Evolutionary conservation across 1,284 basidiomycete genomes (phyloP).

Genomic region (Athelia psychrophila): DNA sequence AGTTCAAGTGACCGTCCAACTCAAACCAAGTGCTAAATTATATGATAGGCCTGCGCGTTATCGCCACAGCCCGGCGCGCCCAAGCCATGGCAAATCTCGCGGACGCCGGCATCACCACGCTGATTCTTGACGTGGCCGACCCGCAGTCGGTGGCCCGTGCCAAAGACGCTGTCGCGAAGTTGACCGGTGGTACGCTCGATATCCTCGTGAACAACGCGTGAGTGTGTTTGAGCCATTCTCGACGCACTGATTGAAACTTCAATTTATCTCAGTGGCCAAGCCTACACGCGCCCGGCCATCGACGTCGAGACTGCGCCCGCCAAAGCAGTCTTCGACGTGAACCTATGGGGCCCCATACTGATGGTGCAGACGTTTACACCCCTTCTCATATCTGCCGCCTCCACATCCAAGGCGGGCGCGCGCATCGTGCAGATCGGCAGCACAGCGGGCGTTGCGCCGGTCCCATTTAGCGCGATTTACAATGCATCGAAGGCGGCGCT

Average conservation of each 20-base stretch:
- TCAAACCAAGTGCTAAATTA: background rate
- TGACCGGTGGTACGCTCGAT: conserved; percentile 26
- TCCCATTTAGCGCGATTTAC: conserved; percentile 23
- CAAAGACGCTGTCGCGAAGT: conserved; percentile 13
- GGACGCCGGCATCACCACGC: conserved; percentile 19
- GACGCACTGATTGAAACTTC: conserved; percentile 4
- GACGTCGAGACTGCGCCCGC: conserved; percentile 17
- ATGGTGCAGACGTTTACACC: conserved; percentile 27
- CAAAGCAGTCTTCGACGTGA: conserved; percentile 18
- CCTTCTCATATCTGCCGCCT: conserved; percentile 21
- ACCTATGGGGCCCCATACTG: conserved; percentile 17
- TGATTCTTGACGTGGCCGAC: conserved; percentile 28
- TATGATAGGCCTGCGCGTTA: conserved; percentile 22
- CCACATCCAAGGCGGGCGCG: conserved; percentile 6
- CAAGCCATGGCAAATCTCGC: conserved; percentile 20
- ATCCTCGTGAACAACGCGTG: conserved; percentile 32
- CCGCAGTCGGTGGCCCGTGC: conserved; percentile 14
- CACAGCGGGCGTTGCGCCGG: conserved; percentile 20
- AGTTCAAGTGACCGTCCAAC: background rate
- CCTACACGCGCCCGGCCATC: conserved; percentile 11
- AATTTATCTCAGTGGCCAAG: conserved; percentile 1
- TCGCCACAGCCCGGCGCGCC: conserved; percentile 26
- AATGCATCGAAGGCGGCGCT: conserved; percentile 28
- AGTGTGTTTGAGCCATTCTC: conserved; percentile 9
- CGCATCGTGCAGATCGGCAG: conserved; percentile 28